Base-by-base conservation (phyloP, 257 asterid genomes). In the Marsdenia floribunda region DNA sequence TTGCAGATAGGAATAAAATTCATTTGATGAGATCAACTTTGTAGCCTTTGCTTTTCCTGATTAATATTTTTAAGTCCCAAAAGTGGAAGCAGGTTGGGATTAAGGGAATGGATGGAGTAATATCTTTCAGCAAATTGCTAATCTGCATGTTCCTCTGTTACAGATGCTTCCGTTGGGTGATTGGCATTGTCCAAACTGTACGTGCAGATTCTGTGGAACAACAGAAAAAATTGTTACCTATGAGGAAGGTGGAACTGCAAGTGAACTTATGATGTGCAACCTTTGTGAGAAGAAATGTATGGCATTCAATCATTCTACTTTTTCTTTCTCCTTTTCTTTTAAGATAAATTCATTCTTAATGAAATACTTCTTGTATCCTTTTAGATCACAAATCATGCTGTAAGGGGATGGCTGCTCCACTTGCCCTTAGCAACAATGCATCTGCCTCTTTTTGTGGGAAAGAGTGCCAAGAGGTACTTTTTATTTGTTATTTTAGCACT, bases 161-260 rank as follows among this genome's bases (percentile, higher is more conserved):
- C 88, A 93, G 98, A 84, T 77, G 79, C 95, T 89, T 84, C 98
- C 98, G 54, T 78, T 74, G 21, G 98, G 97, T 70, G 97, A 90
- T 89, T 93, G 98, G 98, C 97, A 90, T 79, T 93, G 98, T 83
- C 96, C 93, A 75, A 88, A 87, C 79, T 93, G 97, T 85, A 78
- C 79, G 3, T 93, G 98, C 88, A 89, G 87, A 85, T 86, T 89
- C 81, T 92, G 97, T 87, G 96, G 88, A 78, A 80, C 83, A 66
- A 80, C 82, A 53, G 66, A 71, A 78, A 83, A 69, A 68, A 73
- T 52, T 78, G 84, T 57, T 57, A 69, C 78, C 76, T 85, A 80
- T 66, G 89, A 80, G 73, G 81, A 72, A n/a, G 66, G 73, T 73
- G 73, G 26, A 70, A 73, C 78, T 80, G 82, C 74, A 58, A 80